Evolutionary conservation across 495 filamentous ascomycete genomes (phyloP), one percentile per base, ranked within the genome.

Genomic region (Xylaria curta): DNA sequence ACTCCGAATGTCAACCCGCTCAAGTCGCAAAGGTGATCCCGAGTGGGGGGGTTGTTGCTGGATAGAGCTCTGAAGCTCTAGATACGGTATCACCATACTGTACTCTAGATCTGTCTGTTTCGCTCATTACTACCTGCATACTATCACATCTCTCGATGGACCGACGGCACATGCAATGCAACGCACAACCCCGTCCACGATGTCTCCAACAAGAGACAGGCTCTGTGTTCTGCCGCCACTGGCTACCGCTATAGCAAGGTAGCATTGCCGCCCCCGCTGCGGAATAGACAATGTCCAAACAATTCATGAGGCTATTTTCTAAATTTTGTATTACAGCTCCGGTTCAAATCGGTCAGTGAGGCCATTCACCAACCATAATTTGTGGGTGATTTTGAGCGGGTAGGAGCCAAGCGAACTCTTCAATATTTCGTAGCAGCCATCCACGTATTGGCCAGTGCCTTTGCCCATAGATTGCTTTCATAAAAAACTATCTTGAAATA

Each of bases 131-230:
- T 51, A 6, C 31, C 44, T 28, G 47, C 47, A 62, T 24, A n/a
- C 56, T 44, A 71, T 66, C 62, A 56, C 51, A 47, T 59, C 38
- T 46, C 42, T 66, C 51, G 53, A 60, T 56, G 38, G 62, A 66
- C 42, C 28, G 69, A 64, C 44, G 31, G 68, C 47, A 63, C 38
- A 60, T 71, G 69, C 69, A 66, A 66, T 71, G 53, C 65, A 44
- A 67, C 65, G n/a, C 49, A 44, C 40, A 49, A 66, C 40, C 33
- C 69, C 53, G 56, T 58, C 46, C 69, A 40, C 61, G 62, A 56
- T 44, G 42, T 28, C 69, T 71, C 69, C 69, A 66, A 66, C 62
- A 49, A 71, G 15, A 64, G 38, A 31, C 17, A 21, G 31, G 40
- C 42, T 28, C 51, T 71, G 54, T 65, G 62, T 66, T 51, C 28